Evolutionary conservation across 2,329 filamentous ascomycete species (phyloP), one percentile per base, ranked within the genome.

Genomic region (Claviceps maximensis): DNA sequence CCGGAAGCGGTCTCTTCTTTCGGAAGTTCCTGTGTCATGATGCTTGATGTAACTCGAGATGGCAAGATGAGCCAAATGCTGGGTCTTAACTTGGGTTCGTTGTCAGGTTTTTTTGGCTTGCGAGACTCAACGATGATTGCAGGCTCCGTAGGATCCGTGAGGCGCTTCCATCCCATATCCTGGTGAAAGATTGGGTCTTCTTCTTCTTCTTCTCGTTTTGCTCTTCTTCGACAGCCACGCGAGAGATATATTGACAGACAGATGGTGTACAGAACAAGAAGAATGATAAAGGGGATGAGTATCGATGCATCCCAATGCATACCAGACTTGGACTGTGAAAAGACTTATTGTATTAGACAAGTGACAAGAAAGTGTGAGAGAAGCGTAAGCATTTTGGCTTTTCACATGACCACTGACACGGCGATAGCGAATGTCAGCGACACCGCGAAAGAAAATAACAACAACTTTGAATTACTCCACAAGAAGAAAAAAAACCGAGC

Each of bases 301-400:
- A 67, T 60, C 3, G 64, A 61, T 1, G 63, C 60, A 1, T 60
- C 59, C 63, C 61, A 65, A 46, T 59, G 59, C 21, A 62, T 55
- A 33, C 54, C 53, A 27, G 54, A 51, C 9, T 49, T 53, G 31
- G 58, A 51, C 64, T 66, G 49, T 29, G 40, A 44, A 44, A 25
- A 25, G 12, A 4, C 10, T 25, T 17, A 3, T 44, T 44, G 19
- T 15, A 21, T 44, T 15, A 44, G 41, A 44, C 25, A 44, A 10
- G 12, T 15, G 12, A 21, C 2, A 21, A 44, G 19, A 44, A 21
- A 38, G 6, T 8, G 15, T 5, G 36, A 6, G 15, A 38, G 15
- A 38, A 38, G 2, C 5, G 15, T n/a, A n/a, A n/a, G 5, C 5
- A 8, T n/a, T 38, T n/a, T 1, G 36, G 15, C 15, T n/a, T 44